These are phyloP conservation scores for Fusarium pseudonygamai DNA, from an alignment of 2,329 filamentous ascomycete genomes.

Conservation along the genomic window DNA sequence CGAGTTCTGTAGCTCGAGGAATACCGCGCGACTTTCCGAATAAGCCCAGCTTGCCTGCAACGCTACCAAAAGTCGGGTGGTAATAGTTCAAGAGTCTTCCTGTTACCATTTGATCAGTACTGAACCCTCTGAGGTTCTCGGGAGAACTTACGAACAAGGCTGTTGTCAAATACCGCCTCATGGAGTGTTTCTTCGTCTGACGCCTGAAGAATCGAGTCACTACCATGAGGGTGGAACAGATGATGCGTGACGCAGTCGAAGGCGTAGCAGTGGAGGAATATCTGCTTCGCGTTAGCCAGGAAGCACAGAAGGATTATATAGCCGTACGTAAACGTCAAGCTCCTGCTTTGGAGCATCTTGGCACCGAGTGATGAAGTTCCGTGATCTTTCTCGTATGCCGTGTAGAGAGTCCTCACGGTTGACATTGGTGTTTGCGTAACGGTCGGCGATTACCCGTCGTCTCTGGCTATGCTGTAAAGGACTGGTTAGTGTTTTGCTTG, in stretches of 20 bases:
- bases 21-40: conserved; percentile 24
- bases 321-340: conserved; percentile 24
- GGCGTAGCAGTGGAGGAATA: conserved; percentile 28
- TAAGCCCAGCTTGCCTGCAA: conserved; percentile 11
- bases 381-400: conserved; percentile 21
- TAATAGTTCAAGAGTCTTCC: conserved; percentile 19
- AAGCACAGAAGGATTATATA: accelerated
- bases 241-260: conserved; percentile 27
- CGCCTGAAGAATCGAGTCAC: conserved; percentile 12
- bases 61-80: not conserved
- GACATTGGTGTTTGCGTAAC: conserved; percentile 31
- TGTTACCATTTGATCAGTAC: not conserved
- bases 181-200: conserved; percentile 15
- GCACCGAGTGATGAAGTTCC: conserved; percentile 22
- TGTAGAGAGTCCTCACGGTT: conserved; percentile 8
- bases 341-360: not conserved
- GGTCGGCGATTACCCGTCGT: conserved; percentile 24
- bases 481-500: not conserved
- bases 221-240: conserved; percentile 29
- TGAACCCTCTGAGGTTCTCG: accelerated
- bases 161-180: conserved; percentile 25
- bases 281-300: not conserved
- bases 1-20: not conserved
- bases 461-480: conserved; percentile 18
- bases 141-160: conserved; percentile 9